Base-by-base conservation (phyloP, 768 basidiomycete genomes). In the Suillus weaverae region DNA sequence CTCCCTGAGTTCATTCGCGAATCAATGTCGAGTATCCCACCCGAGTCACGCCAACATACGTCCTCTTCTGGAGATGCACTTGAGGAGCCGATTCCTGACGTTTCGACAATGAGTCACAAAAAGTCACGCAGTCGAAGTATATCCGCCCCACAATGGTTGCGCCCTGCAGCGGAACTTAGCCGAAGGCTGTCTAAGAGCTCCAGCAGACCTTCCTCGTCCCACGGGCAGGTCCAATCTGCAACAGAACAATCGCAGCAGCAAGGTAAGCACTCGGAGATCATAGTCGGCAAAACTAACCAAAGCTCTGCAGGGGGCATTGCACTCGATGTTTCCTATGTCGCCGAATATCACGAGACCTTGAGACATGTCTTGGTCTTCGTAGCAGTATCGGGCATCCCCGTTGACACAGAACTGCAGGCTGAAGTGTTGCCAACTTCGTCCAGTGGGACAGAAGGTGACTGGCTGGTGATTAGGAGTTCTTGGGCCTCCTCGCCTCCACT, bases 311-410 rank as follows among this genome's bases (percentile, higher is more conserved):
- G 26, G 26, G 18, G 18, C 11, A 20, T 65, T 46, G 75, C 75
- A 0, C 71, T 84, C 9, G 75, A 80, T 56, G 74, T 89, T 10
- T 74, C 80, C 18, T 89, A 84, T 66, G 77, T 89, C 33, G 86
- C 86, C 1, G 96, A 97, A 76, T 85, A 93, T 71, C 94, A 96
- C 72, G 92, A 95, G 73, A 92, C 88, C 63, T 84, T 98, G 5
- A 87, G 88, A 30, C 89, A 90, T 57, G 83, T 97, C 36, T 80
- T 94, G 41, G 85, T 94, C 30, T 91, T 94, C 72, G 79, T 95
- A 60, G 84, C 85, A 26, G 78, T 88, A 38, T 80, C 81, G 2
- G 84, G 85, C 4, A 72, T 80, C 5, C 80, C 78, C 1, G 77
- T 83, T 5, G 83, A 83, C 3, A 74, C 80, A 13, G 85, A 87